phyloP scores from a whole-genome alignment of 2,329 filamentous ascomycete genomes.

The Arthrobotrys musiformis region DNA sequence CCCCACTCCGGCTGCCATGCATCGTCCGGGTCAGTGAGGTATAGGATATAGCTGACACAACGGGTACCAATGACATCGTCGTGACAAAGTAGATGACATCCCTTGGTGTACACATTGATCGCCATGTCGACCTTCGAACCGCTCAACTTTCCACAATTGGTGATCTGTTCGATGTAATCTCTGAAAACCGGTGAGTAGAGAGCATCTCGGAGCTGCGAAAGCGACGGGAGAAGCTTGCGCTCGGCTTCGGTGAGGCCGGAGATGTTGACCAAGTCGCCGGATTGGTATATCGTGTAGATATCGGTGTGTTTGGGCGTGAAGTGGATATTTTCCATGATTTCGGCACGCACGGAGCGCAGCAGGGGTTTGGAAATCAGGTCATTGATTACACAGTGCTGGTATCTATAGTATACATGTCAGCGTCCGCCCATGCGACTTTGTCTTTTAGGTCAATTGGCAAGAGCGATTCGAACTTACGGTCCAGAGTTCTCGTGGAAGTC shows the following conservation, averaged over 20 bases:
- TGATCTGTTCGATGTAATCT: slow-evolving; percentile 86
- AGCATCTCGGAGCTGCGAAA: slow-evolving; percentile 92
- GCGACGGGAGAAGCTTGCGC: slow-evolving; percentile 83
- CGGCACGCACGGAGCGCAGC: slow-evolving; percentile 83
- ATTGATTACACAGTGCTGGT: slow-evolving; percentile 92
- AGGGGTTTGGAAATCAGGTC: slow-evolving; percentile 81
- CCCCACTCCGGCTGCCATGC: slow-evolving; percentile 94
- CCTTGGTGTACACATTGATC: slow-evolving; percentile 97
- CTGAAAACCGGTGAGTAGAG: slow-evolving; percentile 92
- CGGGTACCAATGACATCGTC: slow-evolving; percentile 99
- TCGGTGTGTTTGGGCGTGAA: slow-evolving; percentile 99
- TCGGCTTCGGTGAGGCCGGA: slow-evolving; percentile 90
- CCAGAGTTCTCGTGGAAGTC: slow-evolving; percentile 72
- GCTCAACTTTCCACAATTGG: slow-evolving; percentile 84
- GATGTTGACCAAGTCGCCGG: slow-evolving; percentile 94
- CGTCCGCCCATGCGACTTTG: background rate
- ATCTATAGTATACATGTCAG: slow-evolving; percentile 65
- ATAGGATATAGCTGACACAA: slow-evolving; percentile 95
- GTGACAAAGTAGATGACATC: slow-evolving; percentile 94
- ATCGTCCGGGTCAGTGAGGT: slow-evolving; percentile 89
- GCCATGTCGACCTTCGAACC: slow-evolving; percentile 98
- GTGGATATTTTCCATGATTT: slow-evolving; percentile 88
- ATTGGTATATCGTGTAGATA: slow-evolving; percentile 99
- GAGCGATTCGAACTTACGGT: slow-evolving; percentile 63
- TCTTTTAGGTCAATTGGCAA: background rate